A percentile compares a stretch with the other conserved stretches of the same genome.
phyloP scores from a whole-genome alignment of 2,329 filamentous ascomycete genomes.

The Penicillium brevicompactum region DNA sequence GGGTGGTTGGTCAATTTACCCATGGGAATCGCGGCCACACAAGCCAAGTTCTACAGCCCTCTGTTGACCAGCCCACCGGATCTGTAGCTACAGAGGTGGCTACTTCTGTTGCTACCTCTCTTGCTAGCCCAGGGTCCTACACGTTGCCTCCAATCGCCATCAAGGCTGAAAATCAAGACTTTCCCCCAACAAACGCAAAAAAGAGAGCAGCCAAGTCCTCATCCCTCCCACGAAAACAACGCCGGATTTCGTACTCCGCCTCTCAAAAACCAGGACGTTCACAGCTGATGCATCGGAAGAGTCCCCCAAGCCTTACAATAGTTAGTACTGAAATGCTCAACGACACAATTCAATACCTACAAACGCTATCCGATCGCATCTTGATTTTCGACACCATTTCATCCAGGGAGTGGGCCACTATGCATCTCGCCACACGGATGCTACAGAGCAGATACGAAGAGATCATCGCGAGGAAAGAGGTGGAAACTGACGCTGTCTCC shows the following conservation, averaged over 20 bases:
- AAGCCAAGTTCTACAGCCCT: background rate
- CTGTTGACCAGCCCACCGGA: background rate
- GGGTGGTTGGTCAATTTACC: background rate
- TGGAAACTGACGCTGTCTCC: background rate
- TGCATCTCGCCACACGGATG: background rate
- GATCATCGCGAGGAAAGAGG: background rate
- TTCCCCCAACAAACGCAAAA: background rate
- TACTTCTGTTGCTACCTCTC: background rate
- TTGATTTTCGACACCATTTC: too few relatives aligned
- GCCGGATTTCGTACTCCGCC: background rate
- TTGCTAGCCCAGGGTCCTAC: background rate
- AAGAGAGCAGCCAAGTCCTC: background rate
- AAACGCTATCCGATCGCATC: background rate
- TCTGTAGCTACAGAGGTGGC: background rate
- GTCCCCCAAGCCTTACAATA: background rate
- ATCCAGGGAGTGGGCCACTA: background rate
- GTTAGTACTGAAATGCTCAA: background rate
- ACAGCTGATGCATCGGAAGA: background rate
- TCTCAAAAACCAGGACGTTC: background rate
- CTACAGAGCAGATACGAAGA: conserved; percentile 2
- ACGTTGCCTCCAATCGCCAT: background rate
- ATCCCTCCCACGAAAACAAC: background rate
- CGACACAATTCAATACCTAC: background rate
- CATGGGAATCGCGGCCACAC: background rate
- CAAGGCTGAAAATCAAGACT: background rate